phyloP scores from a whole-genome alignment of 2,329 filamentous ascomycete genomes.

The Pestalotiopsis sp. region DNA sequence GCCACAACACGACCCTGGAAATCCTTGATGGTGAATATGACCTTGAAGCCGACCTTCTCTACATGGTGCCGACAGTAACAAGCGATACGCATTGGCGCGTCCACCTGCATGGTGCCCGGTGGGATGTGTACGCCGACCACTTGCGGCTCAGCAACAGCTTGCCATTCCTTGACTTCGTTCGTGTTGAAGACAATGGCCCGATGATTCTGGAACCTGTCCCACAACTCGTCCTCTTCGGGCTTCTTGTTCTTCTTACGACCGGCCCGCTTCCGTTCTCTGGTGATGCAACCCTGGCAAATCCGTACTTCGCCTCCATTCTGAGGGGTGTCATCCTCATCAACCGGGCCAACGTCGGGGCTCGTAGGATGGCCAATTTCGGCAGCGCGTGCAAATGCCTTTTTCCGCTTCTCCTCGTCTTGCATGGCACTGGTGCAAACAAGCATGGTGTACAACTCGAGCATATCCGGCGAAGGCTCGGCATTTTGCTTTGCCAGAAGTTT shows the following conservation, averaged over 20 bases:
- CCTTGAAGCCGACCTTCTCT: slow-evolving; percentile 88
- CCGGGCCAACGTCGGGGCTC: slow-evolving; percentile 43
- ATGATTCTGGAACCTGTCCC: slow-evolving; percentile 77
- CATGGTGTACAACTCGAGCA: slow-evolving; percentile 76
- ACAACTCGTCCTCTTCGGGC: slow-evolving; percentile 87
- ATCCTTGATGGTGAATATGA: slow-evolving; percentile 95
- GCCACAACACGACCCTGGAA: slow-evolving; percentile 74
- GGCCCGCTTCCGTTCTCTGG: slow-evolving; percentile 86
- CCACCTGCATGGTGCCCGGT: slow-evolving; percentile 71
- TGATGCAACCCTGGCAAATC: slow-evolving; percentile 91
- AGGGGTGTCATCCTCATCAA: slow-evolving; percentile 70
- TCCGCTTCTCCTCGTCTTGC: slow-evolving; percentile 67
- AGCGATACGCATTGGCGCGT: slow-evolving; percentile 91
- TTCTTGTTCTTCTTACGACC: slow-evolving; percentile 93
- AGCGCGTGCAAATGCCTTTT: slow-evolving; percentile 68
- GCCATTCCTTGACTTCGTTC: slow-evolving; percentile 83
- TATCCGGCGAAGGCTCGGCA: slow-evolving; percentile 69
- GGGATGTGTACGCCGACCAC: slow-evolving; percentile 37
- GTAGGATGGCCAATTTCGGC: slow-evolving; percentile 42
- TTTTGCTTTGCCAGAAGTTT: slow-evolving; percentile 81
- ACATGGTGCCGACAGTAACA: slow-evolving; percentile 96
- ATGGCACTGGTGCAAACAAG: slow-evolving; percentile 94
- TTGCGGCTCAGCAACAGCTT: slow-evolving; percentile 56
- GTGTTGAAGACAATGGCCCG: slow-evolving; percentile 92
- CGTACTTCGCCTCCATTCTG: slow-evolving; percentile 91